Evolutionary conservation across 768 basidiomycete genomes (phyloP).

Genomic region (Pleurotus salmoneostramineus): DNA sequence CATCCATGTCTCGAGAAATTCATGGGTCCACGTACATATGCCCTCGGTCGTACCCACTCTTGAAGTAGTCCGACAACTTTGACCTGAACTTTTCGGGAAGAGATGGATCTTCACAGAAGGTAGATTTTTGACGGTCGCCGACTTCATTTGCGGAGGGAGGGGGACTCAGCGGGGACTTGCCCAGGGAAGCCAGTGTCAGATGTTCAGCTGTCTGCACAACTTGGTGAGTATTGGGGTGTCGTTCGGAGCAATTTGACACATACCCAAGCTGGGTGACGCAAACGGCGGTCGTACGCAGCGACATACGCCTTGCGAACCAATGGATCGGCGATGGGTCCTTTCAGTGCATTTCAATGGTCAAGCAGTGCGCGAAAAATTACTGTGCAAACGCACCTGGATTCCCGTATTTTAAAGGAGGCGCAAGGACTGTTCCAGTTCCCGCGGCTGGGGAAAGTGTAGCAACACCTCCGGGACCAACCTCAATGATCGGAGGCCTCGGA

Average conservation of each 20-base stretch:
- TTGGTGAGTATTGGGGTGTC: neutral
- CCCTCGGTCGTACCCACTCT: conserved; percentile 92
- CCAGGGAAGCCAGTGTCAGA: conserved; percentile 74
- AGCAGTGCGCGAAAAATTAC: neutral
- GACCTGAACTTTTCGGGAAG: conserved; percentile 80
- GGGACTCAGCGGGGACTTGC: conserved; percentile 33
- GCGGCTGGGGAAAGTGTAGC: conserved; percentile 34
- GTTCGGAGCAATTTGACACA: conserved; percentile 13
- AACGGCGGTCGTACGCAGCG: conserved; percentile 84
- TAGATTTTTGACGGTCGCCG: conserved; percentile 73
- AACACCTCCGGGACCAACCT: conserved; percentile 40
- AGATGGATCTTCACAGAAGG: conserved; percentile 79
- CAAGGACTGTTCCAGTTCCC: conserved; percentile 18
- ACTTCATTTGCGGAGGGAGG: conserved; percentile 28
- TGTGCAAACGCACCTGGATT: conserved; percentile 60
- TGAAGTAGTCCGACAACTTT: conserved; percentile 83
- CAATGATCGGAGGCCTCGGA: conserved; percentile 34
- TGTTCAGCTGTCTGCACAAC: conserved; percentile 85
- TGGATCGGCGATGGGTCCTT: conserved; percentile 82
- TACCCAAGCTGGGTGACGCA: conserved; percentile 95
- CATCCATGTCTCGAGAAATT: too few species aligned
- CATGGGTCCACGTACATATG: conserved; percentile 69
- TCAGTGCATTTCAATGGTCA: conserved; percentile 3
- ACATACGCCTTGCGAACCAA: conserved; percentile 81
- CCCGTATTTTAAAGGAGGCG: conserved; percentile 65